Conservation (phyloP, 495 filamentous ascomycete species). For the Bacidia gigantensis region DNA sequence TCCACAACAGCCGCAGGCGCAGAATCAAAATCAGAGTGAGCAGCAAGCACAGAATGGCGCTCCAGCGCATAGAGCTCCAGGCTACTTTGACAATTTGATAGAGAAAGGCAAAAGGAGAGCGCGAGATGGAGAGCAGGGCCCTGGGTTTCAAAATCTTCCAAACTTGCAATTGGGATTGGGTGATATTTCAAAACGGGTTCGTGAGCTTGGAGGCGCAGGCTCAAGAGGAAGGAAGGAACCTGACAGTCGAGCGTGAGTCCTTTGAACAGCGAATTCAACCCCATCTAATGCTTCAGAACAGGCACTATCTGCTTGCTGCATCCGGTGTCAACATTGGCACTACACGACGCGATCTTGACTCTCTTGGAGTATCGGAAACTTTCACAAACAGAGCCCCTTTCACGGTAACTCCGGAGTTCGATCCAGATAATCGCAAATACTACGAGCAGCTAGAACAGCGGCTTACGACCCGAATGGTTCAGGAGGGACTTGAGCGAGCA, state of each 20-base stretch:
- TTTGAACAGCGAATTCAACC: too few species aligned
- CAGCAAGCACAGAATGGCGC: constrained; percentile 18
- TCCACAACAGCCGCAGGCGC: constrained; percentile 21
- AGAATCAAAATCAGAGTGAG: constrained; percentile 24
- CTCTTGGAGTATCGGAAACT: constrained; percentile 33
- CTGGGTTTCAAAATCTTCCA: constrained; percentile 35
- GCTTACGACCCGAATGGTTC: constrained; percentile 79
- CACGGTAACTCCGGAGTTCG: constrained; percentile 35
- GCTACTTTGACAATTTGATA: constrained; percentile 78
- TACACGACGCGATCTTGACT: constrained; percentile 63
- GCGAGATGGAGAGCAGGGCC: constrained; percentile 25
- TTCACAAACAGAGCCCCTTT: constrained; percentile 20
- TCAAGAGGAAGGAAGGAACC: constrained; percentile 27
- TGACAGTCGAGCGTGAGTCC: constrained; percentile 53
- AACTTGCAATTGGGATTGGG: constrained; percentile 68
- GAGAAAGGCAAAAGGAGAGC: constrained; percentile 52
- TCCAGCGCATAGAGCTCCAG: constrained; percentile 23
- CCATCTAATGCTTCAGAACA: neutral
- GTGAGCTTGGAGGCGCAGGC: constrained; percentile 51
- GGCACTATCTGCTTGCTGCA: constrained; percentile 72
- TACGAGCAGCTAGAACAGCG: constrained; percentile 73
- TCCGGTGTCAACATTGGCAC: constrained; percentile 74
- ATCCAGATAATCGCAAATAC: constrained; percentile 73
- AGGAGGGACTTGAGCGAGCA: constrained; percentile 72
- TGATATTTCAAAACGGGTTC: constrained; percentile 73